Base-by-base conservation (phyloP, 495 filamentous ascomycete species). In the Penicillium manginii region DNA sequence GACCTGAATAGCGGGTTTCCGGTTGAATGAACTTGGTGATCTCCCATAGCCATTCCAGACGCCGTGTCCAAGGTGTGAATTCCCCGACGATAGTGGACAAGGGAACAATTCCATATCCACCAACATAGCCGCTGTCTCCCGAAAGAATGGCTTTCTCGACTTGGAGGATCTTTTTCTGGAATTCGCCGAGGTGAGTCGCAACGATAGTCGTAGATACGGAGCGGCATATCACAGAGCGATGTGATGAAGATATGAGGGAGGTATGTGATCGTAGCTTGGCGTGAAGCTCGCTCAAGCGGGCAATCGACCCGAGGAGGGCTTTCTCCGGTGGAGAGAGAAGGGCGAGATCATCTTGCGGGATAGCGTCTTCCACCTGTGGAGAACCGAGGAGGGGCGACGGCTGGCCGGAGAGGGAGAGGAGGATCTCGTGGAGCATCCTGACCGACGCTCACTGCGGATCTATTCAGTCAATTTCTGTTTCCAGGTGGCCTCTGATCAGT, bases 401-500 rank as follows among this genome's bases (percentile, higher is more conserved):
- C 75, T 96, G 91, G 52, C 93, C 93, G 61, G 92, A 94, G 71
- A 98, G 88, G 68, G 91, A 91, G 70, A 98, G 88, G 64, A 98
- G 84, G 74, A 98, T 88, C 78, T 98, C 94, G 80, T 98, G 93
- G 68, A 98, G 88, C 93, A 98, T 98, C 73, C 71, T 81, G 74
- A 57, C 55, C 67, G 59, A 14, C 61, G 57, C 47, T 73, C 64
- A 42, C 74, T 78, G 58, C 40, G 18, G 22, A 50, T 46, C 12
- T 55, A 18, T 54, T 42, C 15, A 22, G 42, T 56, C 8, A 42
- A 42, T 22, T 48, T 43, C n/a, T 12, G 21, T 46, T 2, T 52
- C 23, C 40, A 43, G 2, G 4, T 12, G 40, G 40, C 40, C 12
- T 17, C 40, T 8, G 17, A 17, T 49, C 43, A 22, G 17, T 21